Base-by-base conservation (phyloP, 1,284 basidiomycete species). In the Microbotryomycetes sp. region DNA sequence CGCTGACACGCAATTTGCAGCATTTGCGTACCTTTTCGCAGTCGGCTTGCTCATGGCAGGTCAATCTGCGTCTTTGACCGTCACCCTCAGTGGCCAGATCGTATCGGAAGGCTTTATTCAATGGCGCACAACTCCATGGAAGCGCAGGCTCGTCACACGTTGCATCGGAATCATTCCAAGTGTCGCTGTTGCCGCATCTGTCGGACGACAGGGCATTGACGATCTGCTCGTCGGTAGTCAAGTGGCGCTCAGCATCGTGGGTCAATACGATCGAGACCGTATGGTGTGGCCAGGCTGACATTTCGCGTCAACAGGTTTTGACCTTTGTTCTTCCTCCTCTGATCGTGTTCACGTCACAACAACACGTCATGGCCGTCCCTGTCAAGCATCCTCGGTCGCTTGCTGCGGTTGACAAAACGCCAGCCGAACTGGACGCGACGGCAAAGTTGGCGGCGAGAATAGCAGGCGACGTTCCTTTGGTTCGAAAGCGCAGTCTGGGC, bases 51-150 rank as follows among this genome's bases (percentile, higher is more conserved):
- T 96, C 9, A 85, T 86, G 45, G 81, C 91, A 0, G 93, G 93
- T 3, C 91, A 97, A 79, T 91, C 89, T 66, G 89, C 94, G 0
- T 90, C 88, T 9, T 84, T 97, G 63, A 89, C 96, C 1, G 92
- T 90, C 6, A 97, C 92, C 0, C 81, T 97, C 13, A 88, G 91
- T 0, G 94, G 93, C 0, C 81, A 97, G 76, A 86, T 92, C 49
- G 88, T 97, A 31, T 87, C 86, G 0, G 94, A 97, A 76, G 94
- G 94, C 0, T 96, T 97, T 76, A 81, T 98, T 63, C 83, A 85
- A 60, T 97, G 93, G 93, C 82, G 54, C 9, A 70, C 60, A 11
- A 64, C 29, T 26, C 71, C 68, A 0, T 73, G 69, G 69, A 68
- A 89, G 47, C 84, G 93, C 9, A 84, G 93, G 7, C 75, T 94